A percentile compares a stretch with the other conserved stretches of the same genome.
Conservation (phyloP, 305 asterid genomes). For the Fraxinus albicans region DNA sequence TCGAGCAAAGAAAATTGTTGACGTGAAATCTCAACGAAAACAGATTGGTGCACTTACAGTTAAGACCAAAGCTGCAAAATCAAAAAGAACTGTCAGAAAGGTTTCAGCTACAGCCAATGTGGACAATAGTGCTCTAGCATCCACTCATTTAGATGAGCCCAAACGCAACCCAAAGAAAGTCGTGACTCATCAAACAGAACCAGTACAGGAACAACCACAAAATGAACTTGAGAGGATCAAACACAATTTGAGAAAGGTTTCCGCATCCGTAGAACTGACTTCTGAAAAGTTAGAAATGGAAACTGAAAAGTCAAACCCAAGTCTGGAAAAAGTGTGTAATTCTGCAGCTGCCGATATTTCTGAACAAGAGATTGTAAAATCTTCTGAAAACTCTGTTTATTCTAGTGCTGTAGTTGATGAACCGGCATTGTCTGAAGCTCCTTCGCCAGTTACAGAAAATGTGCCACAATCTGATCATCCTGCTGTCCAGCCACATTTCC, state of each 20-base stretch:
- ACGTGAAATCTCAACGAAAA: slow-evolving; percentile 58
- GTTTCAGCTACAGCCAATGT: slow-evolving; percentile 44
- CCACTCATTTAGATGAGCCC: slow-evolving; percentile 62
- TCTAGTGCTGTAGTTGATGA: slow-evolving; percentile 33
- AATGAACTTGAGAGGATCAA: slow-evolving; percentile 84
- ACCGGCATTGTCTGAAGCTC: slow-evolving; percentile 38
- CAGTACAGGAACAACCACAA: slow-evolving; percentile 62
- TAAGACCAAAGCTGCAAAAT: slow-evolving; percentile 55
- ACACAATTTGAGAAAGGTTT: slow-evolving; percentile 72
- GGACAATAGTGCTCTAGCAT: slow-evolving; percentile 41
- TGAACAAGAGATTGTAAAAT: slow-evolving; percentile 32
- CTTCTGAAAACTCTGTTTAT: slow-evolving; percentile 38
- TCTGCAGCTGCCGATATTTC: slow-evolving; percentile 37
- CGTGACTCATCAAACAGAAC: slow-evolving; percentile 49
- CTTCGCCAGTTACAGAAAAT: slow-evolving; percentile 28
- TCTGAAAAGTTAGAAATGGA: slow-evolving; percentile 58
- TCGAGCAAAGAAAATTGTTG: slow-evolving; percentile 38
- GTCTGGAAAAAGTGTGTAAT: slow-evolving; percentile 31
- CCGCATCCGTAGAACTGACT: slow-evolving; percentile 47
- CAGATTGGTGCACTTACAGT: slow-evolving; percentile 32
- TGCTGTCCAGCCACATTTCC: slow-evolving; percentile 37
- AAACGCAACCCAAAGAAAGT: slow-evolving; percentile 61
- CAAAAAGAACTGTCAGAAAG: slow-evolving; percentile 68
- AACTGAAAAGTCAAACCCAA: slow-evolving; percentile 44
- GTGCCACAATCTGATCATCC: slow-evolving; percentile 37